A percentile compares a stretch with the other conserved stretches of the same genome.
phyloP scores from a whole-genome alignment of 2,329 filamentous ascomycete genomes.

The Fusarium sp. region DNA sequence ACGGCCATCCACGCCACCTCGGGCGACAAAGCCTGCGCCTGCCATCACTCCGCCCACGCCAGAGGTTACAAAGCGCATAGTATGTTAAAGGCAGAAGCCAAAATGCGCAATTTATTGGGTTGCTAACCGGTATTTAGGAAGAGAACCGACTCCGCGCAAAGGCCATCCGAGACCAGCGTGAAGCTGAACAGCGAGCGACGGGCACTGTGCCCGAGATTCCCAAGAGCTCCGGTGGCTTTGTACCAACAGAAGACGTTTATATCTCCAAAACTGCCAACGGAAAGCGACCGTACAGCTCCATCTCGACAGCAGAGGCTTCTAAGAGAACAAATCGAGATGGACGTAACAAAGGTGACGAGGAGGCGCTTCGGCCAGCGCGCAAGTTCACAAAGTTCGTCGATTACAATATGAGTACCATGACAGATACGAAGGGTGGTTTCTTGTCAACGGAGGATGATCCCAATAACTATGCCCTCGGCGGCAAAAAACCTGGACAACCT shows the following conservation, averaged over 20 bases:
- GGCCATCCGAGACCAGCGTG: constrained; percentile 79
- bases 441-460: constrained; percentile 92
- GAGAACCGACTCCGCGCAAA: constrained; percentile 89
- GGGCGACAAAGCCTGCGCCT: constrained; percentile 45
- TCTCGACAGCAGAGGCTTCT: constrained; percentile 59
- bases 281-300: constrained; percentile 77
- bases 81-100: constrained; percentile 46
- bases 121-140: constrained; percentile 67
- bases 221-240: constrained; percentile 74
- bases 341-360: constrained; percentile 60
- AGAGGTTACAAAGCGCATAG: constrained; percentile 65
- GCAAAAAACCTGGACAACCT: constrained; percentile 51
- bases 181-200: constrained; percentile 68
- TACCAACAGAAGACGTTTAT: constrained; percentile 74
- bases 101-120: fast-evolving
- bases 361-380: constrained; percentile 75
- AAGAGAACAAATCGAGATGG: constrained; percentile 77
- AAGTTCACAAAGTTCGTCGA: constrained; percentile 97
- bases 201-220: constrained; percentile 55
- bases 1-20: constrained; percentile 59
- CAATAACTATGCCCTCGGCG: constrained; percentile 78
- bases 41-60: constrained; percentile 62
- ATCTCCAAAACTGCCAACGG: constrained; percentile 57
- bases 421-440: constrained; percentile 96
- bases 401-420: constrained; percentile 98